Evolutionary conservation across 164 flowering plant species (phyloP), one percentile per base, ranked within the genome.

Genomic region (Tetracentron sinense): DNA sequence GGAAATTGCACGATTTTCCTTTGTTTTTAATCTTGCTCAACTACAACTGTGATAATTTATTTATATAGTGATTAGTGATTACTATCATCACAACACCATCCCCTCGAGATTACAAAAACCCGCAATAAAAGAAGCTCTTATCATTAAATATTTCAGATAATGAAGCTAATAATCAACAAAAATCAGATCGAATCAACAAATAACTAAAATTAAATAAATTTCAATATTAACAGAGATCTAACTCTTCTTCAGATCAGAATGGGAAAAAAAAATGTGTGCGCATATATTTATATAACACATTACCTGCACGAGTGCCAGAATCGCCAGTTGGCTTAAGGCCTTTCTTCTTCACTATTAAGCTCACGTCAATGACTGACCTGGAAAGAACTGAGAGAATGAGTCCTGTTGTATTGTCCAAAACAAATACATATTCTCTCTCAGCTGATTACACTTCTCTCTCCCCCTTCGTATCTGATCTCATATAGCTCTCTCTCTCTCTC

Each of bases 281-380:
- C 14, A n/a, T n/a, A 4, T 19, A 16, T 7, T 54, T 27, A 29
- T 42, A 21, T 42, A 6, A 3, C 4, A 1, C 1, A 71, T 14
- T 46, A 87, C 96, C 92, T 59, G 96, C 92, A 15, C 89, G 90
- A 35, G 85, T 62, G 21, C 96, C 96, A 44, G 78, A 53, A 30
- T 84, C 81, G 17, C 73, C 89, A 30, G 92, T 93, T 1, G 87
- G 84, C 67, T 74, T 81, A 23, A 89, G 86, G 3, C 96, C 96
- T 69, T 80, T 79, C 83, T 87, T 89, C 88, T 89, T 89, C 66
- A 89, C 53, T 6, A 89, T 89, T 77, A 89, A 89, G 73, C 96
- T 89, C 27, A 87, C 64, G 1, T 93, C 96, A 0, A 87, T 85
- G 65, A 89, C 87, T 19, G 70, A 78, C 51, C 96, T 87, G 23